Conservation (phyloP, 1,284 basidiomycete species). For the Ceratobasidium sp. region DNA sequence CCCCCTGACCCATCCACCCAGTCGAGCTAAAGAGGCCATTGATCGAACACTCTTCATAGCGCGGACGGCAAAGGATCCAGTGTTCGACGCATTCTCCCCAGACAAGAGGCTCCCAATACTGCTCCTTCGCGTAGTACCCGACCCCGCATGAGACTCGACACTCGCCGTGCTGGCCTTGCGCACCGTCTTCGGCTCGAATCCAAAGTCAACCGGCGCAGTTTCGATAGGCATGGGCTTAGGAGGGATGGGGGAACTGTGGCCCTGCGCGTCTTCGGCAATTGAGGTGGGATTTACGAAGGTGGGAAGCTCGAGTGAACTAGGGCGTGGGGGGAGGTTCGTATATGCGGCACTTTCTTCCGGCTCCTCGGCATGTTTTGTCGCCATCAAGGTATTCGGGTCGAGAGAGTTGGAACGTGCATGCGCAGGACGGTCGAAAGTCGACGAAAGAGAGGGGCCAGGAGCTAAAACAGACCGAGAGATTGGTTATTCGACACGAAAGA, state of each 20-base stretch:
- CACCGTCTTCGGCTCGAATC: slow-evolving; percentile 33
- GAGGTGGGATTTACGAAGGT: slow-evolving; percentile 62
- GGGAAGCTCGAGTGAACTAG: slow-evolving; percentile 75
- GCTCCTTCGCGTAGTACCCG: slow-evolving; percentile 49
- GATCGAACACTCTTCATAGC: slow-evolving; percentile 81
- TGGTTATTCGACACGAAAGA: slow-evolving; percentile 41
- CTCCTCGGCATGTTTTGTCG: slow-evolving; percentile 55
- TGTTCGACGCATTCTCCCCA: slow-evolving; percentile 40
- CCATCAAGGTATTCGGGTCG: slow-evolving; percentile 19
- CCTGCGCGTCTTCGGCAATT: slow-evolving; percentile 16
- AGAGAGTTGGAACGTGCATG: slow-evolving; percentile 38
- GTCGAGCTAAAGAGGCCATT: slow-evolving; percentile 76
- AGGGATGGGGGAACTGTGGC: slow-evolving; percentile 11
- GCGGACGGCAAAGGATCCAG: slow-evolving; percentile 77
- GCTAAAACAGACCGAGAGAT: slow-evolving; percentile 50
- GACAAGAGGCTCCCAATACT: slow-evolving; percentile 26
- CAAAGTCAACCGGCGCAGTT: slow-evolving; percentile 43
- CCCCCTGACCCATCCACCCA: slow-evolving; percentile 76
- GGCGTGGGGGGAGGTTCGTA: neutral
- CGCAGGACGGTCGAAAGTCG: slow-evolving; percentile 26
- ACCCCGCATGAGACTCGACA: slow-evolving; percentile 46
- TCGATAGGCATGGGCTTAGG: slow-evolving; percentile 39
- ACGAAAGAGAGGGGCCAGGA: slow-evolving; percentile 53
- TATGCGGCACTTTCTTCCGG: slow-evolving; percentile 58
- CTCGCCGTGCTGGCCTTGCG: slow-evolving; percentile 48